Percentiles rank a stretch among this genome's conserved stretches.
Conservation (phyloP, 805 yeast species). For the Huiozyma naganishii region DNA sequence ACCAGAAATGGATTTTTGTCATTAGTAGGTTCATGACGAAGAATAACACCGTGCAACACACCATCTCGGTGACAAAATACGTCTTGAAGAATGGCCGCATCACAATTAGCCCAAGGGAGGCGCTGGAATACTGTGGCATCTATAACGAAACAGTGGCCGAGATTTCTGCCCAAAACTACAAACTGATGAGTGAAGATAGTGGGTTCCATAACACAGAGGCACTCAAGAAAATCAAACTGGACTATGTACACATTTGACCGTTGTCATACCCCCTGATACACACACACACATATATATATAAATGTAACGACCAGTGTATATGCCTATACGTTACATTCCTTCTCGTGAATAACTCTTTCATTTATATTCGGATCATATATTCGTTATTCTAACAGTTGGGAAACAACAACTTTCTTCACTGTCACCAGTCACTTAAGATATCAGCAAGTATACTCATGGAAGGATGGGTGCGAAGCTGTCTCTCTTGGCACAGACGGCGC, state of each 20-base stretch:
- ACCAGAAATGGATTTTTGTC: constrained; percentile 74
- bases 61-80: constrained; percentile 62
- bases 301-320: neutral
- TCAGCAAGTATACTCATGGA: neutral
- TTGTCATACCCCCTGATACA: too few relatives aligned
- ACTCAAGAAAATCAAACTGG: constrained; percentile 13
- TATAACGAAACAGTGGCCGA: constrained; percentile 40
- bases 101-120: constrained; percentile 59
- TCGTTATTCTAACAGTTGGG: too few relatives aligned
- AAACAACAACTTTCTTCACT: neutral
- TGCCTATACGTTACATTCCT: too few relatives aligned
- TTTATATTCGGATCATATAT: too few relatives aligned
- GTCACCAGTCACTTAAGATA: neutral
- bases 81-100: constrained; percentile 71
- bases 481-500: constrained; percentile 77
- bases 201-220: constrained; percentile 25
- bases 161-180: constrained; percentile 31
- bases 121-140: constrained; percentile 45
- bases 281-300: neutral
- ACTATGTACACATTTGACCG: constrained; percentile 3
- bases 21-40: constrained; percentile 47
- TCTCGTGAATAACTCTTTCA: too few relatives aligned
- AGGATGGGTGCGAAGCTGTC: constrained; percentile 86
- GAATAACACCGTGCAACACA: constrained; percentile 33
- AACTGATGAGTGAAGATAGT: constrained; percentile 13